Evolutionary conservation across 768 basidiomycete genomes (phyloP).

Genomic region (Galerina marginata): DNA sequence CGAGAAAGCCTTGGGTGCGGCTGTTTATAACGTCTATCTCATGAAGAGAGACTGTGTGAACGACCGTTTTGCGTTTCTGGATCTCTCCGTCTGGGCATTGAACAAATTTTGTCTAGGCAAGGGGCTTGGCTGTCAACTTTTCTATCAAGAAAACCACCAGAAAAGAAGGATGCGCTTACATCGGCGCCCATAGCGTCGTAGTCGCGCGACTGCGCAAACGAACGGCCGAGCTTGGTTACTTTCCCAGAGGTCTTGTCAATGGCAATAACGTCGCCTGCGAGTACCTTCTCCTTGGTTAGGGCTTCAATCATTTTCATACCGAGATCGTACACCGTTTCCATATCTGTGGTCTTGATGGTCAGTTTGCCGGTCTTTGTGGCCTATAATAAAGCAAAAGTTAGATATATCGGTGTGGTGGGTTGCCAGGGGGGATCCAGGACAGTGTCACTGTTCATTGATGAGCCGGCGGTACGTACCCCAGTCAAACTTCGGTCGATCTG

Average conservation of each 20-base stretch:
- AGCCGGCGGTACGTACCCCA: constrained; percentile 61
- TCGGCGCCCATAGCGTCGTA: constrained; percentile 99
- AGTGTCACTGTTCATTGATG: constrained; percentile 4
- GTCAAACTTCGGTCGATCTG: constrained; percentile 97
- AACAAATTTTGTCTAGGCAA: constrained; percentile 91
- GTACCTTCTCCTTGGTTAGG: constrained; percentile 94
- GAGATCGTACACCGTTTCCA: constrained; percentile 99
- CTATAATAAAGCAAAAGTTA: constrained; percentile 42
- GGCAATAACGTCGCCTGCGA: constrained; percentile 92
- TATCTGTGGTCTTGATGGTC: constrained; percentile 97
- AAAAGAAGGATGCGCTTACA: constrained; percentile 54
- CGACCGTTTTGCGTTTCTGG: constrained; percentile 96
- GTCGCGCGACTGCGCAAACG: constrained; percentile 95
- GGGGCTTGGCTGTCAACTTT: constrained; percentile 10
- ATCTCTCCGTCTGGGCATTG: constrained; percentile 98
- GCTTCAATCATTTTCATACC: constrained; percentile 99
- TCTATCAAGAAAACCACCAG: constrained; percentile 2
- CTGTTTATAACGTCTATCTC: constrained; percentile 99
- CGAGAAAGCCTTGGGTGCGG: constrained; percentile 97
- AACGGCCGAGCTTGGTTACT: constrained; percentile 94
- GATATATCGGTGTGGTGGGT: background rate
- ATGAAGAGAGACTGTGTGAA: constrained; percentile 96
- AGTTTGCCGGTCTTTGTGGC: constrained; percentile 97
- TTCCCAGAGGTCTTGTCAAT: constrained; percentile 99
- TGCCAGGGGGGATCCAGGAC: constrained; percentile 12